Base-by-base conservation (phyloP, 2,329 filamentous ascomycete genomes). In the Blumeriella jaapii region DNA sequence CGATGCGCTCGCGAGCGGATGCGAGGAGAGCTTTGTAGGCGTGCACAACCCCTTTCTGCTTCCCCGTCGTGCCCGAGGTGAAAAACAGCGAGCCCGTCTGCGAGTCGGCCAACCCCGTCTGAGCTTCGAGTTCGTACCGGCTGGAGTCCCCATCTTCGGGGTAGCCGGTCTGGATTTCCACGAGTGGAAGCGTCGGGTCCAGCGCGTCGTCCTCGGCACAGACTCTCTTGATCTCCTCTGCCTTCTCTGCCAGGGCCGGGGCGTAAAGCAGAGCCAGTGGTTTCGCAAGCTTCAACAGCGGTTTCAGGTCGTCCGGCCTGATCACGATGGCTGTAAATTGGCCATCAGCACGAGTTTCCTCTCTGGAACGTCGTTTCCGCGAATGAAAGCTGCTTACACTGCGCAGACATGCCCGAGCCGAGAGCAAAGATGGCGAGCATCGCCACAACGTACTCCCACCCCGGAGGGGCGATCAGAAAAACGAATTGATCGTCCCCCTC, bases 381-480 rank as follows among this genome's bases (percentile, higher is more conserved):
- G n/a, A n/a, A n/a, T n/a, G n/a, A n/a, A n/a, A 25, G 22, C 14
- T 34, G 9, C 39, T 42, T 40, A 46, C 44, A 44, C 22, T 46
- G 44, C 8, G 44, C 31, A 14, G 44, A 45, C 18, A 45, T 39
- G 20, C 29, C 42, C 20, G 39, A 39, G 5, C 40, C 44, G 19
- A 47, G 37, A n/a, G 44, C 45, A 15, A 46, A 45, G n/a, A 46
- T 46, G 11, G 41, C 39, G 39, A 46, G 44, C 44, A 46, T 46
- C 2, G 44, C 39, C 4, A 42, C 39, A 24, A 46, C 39, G 23
- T 46, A 46, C 18, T 46, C 39, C 26, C 31, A 37, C 15, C 44
- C 44, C 20, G 44, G 44, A 23, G 41, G 36, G 12, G 39, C 44
- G 35, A 46, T 19, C 17, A 46, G 11, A 24, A 42, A 46, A 29